Evolutionary conservation across 2,329 filamentous ascomycete species (phyloP).

Genomic region (Lomentospora prolificans): DNA sequence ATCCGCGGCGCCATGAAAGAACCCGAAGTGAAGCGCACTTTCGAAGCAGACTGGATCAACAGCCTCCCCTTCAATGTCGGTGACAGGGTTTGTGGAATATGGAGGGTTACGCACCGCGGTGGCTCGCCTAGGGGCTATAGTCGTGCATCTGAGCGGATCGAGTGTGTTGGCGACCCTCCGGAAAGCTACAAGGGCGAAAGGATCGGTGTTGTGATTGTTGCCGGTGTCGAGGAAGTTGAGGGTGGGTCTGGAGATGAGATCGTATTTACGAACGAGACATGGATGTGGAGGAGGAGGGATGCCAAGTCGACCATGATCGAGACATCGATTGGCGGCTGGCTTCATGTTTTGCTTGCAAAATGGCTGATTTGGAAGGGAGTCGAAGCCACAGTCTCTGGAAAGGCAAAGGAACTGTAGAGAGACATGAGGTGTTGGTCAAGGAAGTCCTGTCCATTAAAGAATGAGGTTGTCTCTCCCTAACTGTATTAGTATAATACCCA

Average conservation of each 20-base stretch:
- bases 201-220: conserved; percentile 11
- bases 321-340: conserved; percentile 17
- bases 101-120: conserved; percentile 18
- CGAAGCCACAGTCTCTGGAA: not conserved
- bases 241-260: conserved; percentile 8
- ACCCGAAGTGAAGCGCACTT: conserved; percentile 13
- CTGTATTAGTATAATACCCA: not conserved
- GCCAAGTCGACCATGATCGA: conserved; percentile 22
- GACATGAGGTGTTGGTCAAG: not conserved
- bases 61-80: conserved; percentile 15
- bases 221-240: conserved; percentile 8
- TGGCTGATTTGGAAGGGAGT: conserved; percentile 20
- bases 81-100: conserved; percentile 23
- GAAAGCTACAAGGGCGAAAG: conserved; percentile 11
- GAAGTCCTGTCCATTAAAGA: not conserved
- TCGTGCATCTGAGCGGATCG: conserved; percentile 15
- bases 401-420: not conserved
- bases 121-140: conserved; percentile 9
- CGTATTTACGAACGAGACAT: conserved; percentile 28
- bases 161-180: conserved; percentile 19
- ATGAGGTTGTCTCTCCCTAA: not conserved
- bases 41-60: conserved; percentile 16
- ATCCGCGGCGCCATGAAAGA: conserved; percentile 18
- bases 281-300: conserved; percentile 23
- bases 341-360: conserved; percentile 19